Evolutionary conservation across 2,329 filamentous ascomycete species (phyloP).

Genomic region (Ophiocordyceps sinensis): DNA sequence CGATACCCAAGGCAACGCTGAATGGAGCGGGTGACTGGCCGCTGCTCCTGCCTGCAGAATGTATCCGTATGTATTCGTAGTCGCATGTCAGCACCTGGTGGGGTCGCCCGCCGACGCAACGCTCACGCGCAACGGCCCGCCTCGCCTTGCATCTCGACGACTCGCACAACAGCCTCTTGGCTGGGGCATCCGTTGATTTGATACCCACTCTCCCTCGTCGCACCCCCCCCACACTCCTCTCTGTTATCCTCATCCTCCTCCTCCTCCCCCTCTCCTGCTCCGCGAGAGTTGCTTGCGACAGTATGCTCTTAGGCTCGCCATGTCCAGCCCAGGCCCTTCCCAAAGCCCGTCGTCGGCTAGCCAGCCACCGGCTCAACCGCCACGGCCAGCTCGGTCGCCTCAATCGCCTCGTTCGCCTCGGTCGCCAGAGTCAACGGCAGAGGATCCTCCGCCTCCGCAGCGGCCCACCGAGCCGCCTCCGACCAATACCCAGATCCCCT

Average conservation of each 20-base stretch:
- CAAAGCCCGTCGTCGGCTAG: not conserved
- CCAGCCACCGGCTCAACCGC: not conserved
- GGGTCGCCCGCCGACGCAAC: no score
- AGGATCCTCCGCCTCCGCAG: not conserved
- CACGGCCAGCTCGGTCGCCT: not conserved
- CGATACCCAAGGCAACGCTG: no score
- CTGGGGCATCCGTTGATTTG: no score
- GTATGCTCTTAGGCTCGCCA: not conserved
- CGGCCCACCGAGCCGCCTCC: not conserved
- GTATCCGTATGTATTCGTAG: no score
- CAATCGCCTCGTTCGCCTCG: not conserved
- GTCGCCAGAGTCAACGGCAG: not conserved
- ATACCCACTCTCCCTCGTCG: no score
- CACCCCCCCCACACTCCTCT: not conserved
- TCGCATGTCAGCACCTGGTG: no score
- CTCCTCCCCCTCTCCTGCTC: not conserved
- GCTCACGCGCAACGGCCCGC: no score
- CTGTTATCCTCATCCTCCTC: no score
- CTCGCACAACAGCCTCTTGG: no score
- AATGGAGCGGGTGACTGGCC: no score
- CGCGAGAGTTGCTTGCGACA: not conserved
- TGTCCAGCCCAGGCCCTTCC: not conserved
- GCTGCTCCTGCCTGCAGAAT: no score
- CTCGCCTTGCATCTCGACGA: no score
- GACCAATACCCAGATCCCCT: slow-evolving; percentile 7